These are phyloP conservation scores for Trametes villosa DNA, from an alignment of 768 basidiomycete species.

Conservation along the genomic window DNA sequence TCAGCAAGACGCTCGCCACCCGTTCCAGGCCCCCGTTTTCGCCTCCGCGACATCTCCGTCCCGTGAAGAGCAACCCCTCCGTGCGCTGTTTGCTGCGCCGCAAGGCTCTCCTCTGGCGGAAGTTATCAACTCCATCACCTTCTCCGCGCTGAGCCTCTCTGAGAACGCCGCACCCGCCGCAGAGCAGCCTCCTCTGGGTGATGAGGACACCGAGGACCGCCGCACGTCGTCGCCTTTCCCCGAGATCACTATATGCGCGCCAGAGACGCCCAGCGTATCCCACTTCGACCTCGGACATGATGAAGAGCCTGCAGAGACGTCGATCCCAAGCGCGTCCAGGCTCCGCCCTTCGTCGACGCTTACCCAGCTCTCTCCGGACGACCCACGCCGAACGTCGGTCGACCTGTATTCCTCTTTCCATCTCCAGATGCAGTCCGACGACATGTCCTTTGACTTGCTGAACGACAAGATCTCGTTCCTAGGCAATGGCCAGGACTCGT, in stretches of 20 bases:
- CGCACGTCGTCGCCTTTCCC: constrained; percentile 19
- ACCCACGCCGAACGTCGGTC: constrained; percentile 36
- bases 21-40: constrained; percentile 8
- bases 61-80: constrained; percentile 1
- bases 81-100: constrained; percentile 20
- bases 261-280: constrained; percentile 9
- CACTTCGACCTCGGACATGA: background rate
- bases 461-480: constrained; percentile 43
- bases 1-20: constrained; percentile 8
- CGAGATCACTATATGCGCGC: constrained; percentile 27
- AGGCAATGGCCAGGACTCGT: constrained; percentile 33
- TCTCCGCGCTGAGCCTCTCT: constrained; percentile 20
- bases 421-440: constrained; percentile 38
- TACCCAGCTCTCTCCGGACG: constrained; percentile 21
- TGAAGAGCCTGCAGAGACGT: background rate
- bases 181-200: background rate
- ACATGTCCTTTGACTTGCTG: constrained; percentile 41
- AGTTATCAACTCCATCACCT: constrained; percentile 37
- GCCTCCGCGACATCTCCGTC: background rate
- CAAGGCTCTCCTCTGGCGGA: constrained; percentile 33
- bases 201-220: background rate
- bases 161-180: constrained; percentile 5
- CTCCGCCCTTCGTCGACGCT: constrained; percentile 9
- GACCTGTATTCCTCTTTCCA: constrained; percentile 42
- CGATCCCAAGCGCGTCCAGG: background rate